Conservation (phyloP, 1,139 yeast genomes). For the Sporopachydermia cereana region DNA sequence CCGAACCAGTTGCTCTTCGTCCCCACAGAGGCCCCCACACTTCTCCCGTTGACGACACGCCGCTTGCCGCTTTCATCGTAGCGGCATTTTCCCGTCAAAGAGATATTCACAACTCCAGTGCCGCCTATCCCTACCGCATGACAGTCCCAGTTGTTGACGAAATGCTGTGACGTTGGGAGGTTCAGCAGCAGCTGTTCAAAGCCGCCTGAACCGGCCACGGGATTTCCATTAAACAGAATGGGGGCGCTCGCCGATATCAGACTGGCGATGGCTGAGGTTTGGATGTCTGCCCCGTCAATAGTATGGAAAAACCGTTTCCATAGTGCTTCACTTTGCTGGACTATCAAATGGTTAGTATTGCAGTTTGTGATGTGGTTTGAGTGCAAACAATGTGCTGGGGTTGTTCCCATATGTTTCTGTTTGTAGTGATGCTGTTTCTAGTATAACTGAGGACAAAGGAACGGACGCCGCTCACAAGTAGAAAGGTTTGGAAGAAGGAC, state of each 20-base stretch:
- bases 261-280: neutral
- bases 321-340: neutral
- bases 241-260: neutral
- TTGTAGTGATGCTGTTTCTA: no score
- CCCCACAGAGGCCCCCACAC: neutral
- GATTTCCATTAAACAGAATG: constrained; percentile 1
- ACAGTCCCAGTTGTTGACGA: constrained; percentile 4
- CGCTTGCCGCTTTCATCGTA: constrained; percentile 4
- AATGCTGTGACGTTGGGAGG: constrained; percentile 4
- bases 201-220: neutral
- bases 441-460: no score
- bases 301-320: neutral
- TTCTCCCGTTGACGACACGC: neutral
- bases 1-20: constrained; percentile 5
- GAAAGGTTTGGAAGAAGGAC: no score
- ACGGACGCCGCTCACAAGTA: no score
- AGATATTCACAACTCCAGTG: constrained; percentile 1
- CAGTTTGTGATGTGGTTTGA: no score
- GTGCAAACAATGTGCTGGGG: no score
- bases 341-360: no score
- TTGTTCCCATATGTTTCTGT: no score
- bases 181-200: neutral
- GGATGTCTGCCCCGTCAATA: neutral
- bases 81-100: constrained; percentile 3
- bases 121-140: neutral